These are phyloP conservation scores for Seiridium cupressi DNA, from an alignment of 2,329 filamentous ascomycete genomes.

Conservation along the genomic window DNA sequence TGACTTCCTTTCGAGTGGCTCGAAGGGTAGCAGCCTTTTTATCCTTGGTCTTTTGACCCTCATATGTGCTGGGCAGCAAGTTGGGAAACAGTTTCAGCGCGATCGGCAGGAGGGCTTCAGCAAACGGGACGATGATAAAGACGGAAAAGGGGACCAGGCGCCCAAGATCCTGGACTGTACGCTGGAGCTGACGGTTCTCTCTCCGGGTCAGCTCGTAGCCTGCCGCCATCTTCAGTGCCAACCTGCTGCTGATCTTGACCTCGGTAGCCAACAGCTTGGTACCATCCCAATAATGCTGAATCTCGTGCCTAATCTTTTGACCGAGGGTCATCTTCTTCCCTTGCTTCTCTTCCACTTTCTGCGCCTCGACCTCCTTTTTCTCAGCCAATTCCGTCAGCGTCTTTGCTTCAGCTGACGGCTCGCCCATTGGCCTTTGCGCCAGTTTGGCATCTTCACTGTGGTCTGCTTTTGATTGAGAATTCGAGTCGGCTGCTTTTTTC, in stretches of 20 bases:
- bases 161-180: conserved; percentile 90
- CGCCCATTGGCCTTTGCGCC: conserved; percentile 26
- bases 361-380: conserved; percentile 59
- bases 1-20: conserved; percentile 89
- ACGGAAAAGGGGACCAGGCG: conserved; percentile 94
- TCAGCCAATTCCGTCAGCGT: conserved; percentile 61
- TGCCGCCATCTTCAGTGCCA: conserved; percentile 95
- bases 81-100: conserved; percentile 96
- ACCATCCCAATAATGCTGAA: conserved; percentile 95
- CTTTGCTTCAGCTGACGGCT: conserved; percentile 35
- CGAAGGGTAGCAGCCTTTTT: conserved; percentile 79
- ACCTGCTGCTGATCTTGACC: conserved; percentile 84
- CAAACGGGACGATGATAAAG: conserved; percentile 95
- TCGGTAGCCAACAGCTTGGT: conserved; percentile 92
- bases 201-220: conserved; percentile 94
- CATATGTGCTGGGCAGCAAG: conserved; percentile 94
- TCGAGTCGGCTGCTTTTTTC: conserved; percentile 26
- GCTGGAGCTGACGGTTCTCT: conserved; percentile 87
- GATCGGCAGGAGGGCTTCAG: conserved; percentile 86
- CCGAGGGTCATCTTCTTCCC: conserved; percentile 84
- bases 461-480: conserved; percentile 31
- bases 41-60: conserved; percentile 87
- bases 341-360: conserved; percentile 68
- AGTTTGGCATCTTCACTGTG: conserved; percentile 18
- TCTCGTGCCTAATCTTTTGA: conserved; percentile 94